A percentile compares a stretch with the other conserved stretches of the same genome.
Conservation (phyloP, 179 eudicot species). For the Gypsophila paniculata region DNA sequence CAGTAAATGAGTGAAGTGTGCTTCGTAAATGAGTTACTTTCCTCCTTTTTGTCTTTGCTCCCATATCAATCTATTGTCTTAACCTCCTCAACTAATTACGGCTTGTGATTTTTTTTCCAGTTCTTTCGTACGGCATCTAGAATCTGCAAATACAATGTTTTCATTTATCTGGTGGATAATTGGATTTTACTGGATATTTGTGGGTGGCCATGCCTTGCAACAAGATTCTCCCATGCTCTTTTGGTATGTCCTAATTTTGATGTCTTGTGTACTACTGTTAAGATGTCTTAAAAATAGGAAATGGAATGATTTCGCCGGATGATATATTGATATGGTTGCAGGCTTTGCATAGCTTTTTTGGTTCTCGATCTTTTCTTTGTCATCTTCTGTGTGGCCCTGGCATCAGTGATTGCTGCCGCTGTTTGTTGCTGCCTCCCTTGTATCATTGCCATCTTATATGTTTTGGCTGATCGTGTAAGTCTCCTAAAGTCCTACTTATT, state of each 20-base stretch:
- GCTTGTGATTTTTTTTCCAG: conserved; percentile 32
- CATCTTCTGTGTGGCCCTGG: conserved; percentile 61
- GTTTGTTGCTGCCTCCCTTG: conserved; percentile 76
- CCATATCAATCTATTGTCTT: neutral
- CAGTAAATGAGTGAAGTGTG: neutral
- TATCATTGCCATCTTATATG: conserved; percentile 54
- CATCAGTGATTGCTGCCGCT: conserved; percentile 61
- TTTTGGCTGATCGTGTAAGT: conserved; percentile 59
- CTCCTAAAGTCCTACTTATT: neutral
- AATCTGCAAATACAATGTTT: conserved; percentile 71
- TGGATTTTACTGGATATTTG: conserved; percentile 69
- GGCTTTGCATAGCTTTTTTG: conserved; percentile 61
- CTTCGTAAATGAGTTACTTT: neutral
- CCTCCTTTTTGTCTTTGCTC: neutral
- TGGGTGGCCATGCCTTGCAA: conserved; percentile 50
- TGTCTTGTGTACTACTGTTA: neutral
- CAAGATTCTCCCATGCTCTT: conserved; percentile 57
- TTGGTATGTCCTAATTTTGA: conserved; percentile 40
- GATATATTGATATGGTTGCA: conserved; percentile 30
- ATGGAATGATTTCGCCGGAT: conserved; percentile 6
- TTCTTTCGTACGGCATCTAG: conserved; percentile 47
- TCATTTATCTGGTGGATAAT: conserved; percentile 71
- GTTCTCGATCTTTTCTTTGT: conserved; percentile 68
- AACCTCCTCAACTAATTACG: neutral
- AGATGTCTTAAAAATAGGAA: neutral